Conservation (phyloP, 768 basidiomycete genomes). For the Cystofilobasidium capitatum region DNA sequence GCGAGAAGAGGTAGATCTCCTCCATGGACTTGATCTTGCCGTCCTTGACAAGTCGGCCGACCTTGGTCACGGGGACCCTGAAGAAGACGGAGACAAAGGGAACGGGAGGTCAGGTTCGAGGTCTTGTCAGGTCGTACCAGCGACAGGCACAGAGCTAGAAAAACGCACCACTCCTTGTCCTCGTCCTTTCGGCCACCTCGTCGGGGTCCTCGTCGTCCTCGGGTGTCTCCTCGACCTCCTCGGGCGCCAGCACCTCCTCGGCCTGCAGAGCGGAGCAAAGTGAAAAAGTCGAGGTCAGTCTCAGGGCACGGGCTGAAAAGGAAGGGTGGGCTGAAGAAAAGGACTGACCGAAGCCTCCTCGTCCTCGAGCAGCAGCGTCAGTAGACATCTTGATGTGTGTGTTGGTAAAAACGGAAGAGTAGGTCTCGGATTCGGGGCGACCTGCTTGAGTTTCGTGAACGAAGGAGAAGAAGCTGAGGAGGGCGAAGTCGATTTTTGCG, state of each 20-base stretch:
- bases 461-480: too few relatives aligned
- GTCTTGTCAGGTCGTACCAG: not conserved
- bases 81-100: not conserved
- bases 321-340: conserved; percentile 11
- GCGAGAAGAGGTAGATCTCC: conserved; percentile 99
- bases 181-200: conserved; percentile 98
- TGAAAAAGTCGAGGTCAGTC: not conserved
- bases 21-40: conserved; percentile 99
- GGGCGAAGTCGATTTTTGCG: too few relatives aligned
- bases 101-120: not conserved
- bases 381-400: conserved; percentile 34
- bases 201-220: conserved; percentile 66
- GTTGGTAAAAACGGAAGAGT: conserved; percentile 14
- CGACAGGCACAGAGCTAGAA: not conserved
- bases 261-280: conserved; percentile 12
- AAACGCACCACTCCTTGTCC: conserved; percentile 92
- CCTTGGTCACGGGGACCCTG: conserved; percentile 97
- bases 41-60: conserved; percentile 97
- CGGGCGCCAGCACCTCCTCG: conserved; percentile 27
- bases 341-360: conserved; percentile 53
- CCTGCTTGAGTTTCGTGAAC: conserved; percentile 4
- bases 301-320: not conserved
- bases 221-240: conserved; percentile 44
- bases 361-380: conserved; percentile 52
- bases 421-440: conserved; percentile 27